Evolutionary conservation across 2,329 filamentous ascomycete genomes (phyloP).

Genomic region (Hypoxylon sp.): DNA sequence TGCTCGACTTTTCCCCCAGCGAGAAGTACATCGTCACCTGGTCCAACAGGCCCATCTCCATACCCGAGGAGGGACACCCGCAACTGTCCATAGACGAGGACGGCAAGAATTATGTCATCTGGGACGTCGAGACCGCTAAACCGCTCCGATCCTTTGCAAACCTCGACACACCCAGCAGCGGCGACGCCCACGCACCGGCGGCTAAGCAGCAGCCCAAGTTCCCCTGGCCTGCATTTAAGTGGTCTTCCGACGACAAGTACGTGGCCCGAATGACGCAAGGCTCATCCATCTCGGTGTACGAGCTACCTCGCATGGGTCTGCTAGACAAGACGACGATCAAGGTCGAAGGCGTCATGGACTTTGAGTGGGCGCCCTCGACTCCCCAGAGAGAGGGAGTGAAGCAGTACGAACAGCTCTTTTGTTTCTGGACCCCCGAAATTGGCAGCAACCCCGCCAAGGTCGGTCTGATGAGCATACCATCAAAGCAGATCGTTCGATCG

Average conservation of each 20-base stretch:
- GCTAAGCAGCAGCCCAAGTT: conserved; percentile 82
- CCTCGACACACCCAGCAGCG: conserved; percentile 74
- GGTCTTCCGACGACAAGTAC: conserved; percentile 97
- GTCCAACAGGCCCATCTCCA: conserved; percentile 92
- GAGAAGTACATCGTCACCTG: conserved; percentile 96
- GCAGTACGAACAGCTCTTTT: conserved; percentile 93
- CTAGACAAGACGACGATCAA: conserved; percentile 93
- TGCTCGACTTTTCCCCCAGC: conserved; percentile 92
- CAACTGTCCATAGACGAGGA: conserved; percentile 91
- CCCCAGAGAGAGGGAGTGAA: conserved; percentile 85
- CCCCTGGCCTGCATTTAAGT: conserved; percentile 99
- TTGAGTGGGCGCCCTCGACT: conserved; percentile 93
- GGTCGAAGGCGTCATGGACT: conserved; percentile 95
- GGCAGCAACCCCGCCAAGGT: conserved; percentile 98
- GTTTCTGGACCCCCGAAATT: conserved; percentile 98
- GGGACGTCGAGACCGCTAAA: conserved; percentile 90
- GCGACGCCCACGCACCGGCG: conserved; percentile 65
- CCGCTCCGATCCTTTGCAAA: conserved; percentile 94
- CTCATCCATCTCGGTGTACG: conserved; percentile 89
- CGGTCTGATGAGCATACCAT: conserved; percentile 93
- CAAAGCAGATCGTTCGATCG: conserved; percentile 91
- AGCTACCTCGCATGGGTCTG: conserved; percentile 86
- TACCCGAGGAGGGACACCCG: conserved; percentile 86
- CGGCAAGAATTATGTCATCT: conserved; percentile 99
- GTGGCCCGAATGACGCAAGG: conserved; percentile 90